phyloP scores from a whole-genome alignment of 2,329 filamentous ascomycete species.

The Hymenoscyphus infarciens region DNA sequence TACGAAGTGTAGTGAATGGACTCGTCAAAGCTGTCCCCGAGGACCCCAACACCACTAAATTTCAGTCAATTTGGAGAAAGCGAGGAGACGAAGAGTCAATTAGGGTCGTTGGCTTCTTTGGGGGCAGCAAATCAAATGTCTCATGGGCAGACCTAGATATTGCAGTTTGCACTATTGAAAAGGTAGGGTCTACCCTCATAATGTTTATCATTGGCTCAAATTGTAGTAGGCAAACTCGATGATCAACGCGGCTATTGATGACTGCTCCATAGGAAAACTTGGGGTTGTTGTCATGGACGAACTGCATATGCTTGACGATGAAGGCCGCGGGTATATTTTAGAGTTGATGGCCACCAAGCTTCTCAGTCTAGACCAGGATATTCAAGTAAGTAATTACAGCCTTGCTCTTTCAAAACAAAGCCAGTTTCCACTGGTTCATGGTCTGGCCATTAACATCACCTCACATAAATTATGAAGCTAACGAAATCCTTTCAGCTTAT shows the following conservation, averaged over 20 bases:
- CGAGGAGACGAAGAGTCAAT: conserved; percentile 56
- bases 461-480: neutral
- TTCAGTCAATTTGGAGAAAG: conserved; percentile 47
- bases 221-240: conserved; percentile 66
- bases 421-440: neutral
- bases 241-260: conserved; percentile 69
- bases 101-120: conserved; percentile 70
- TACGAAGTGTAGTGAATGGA: conserved; percentile 62
- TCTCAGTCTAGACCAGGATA: conserved; percentile 60
- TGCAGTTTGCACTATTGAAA: conserved; percentile 76
- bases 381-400: conserved; percentile 54
- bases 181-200: conserved; percentile 42
- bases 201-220: conserved; percentile 7
- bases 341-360: conserved; percentile 73
- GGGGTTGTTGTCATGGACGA: conserved; percentile 71
- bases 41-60: conserved; percentile 14
- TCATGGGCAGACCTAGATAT: conserved; percentile 75
- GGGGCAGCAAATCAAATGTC: conserved; percentile 63
- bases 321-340: conserved; percentile 71
- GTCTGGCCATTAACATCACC: neutral
- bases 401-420: neutral
- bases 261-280: conserved; percentile 60
- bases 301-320: conserved; percentile 78
- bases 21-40: conserved; percentile 40
- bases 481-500: conserved; percentile 37